Base-by-base conservation (phyloP, 2,329 filamentous ascomycete species). In the Apiospora marii region DNA sequence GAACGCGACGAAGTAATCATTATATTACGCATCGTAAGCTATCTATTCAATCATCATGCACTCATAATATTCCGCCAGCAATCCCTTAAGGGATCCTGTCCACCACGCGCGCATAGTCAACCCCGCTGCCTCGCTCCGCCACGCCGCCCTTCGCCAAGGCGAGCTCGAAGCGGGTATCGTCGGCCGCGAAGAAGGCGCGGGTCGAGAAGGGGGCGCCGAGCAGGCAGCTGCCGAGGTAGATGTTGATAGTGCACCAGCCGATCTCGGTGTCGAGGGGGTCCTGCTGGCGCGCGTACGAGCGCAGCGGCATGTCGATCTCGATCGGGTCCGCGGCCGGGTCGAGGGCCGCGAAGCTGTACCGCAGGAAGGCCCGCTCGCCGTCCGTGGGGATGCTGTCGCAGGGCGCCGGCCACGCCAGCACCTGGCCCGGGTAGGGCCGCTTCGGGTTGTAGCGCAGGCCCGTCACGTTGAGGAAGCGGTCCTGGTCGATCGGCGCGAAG, bases 141-240 rank as follows among this genome's bases (percentile, higher is more conserved):
- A 82, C 75, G 6, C 78, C 81, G 13, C 81, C 81, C 73, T 82
- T 79, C 4, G 81, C 82, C 44, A 83, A 73, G 0, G 78, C 79
- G 67, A 82, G 75, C 70, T 80, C 76, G 34, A 73, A 74, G 16
- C 75, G 72, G 69, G 76, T 77, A 68, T 83, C 82, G 70, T 82
- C 78, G 53, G 80, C 77, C 10, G 80, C 80, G 30, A 81, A 77
- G 75, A 81, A 81, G 5, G 77, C 77, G 1, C 74, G 78, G 0
- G 77, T 78, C 27, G 76, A 74, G 73, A 83, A 83, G 0, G 82
- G 78, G 10, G 80, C 78, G 19, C 77, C 80, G 10, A 83, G 77
- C 1, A 75, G 74, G 70, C 81, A 83, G 1, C 74, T 75, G 5
- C 75, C 74, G 24, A 73, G 64, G 41, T 78, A 74, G n/a, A 82